Conservation (phyloP, 148 eudicot species). For the Rhododendron williamsianum region DNA sequence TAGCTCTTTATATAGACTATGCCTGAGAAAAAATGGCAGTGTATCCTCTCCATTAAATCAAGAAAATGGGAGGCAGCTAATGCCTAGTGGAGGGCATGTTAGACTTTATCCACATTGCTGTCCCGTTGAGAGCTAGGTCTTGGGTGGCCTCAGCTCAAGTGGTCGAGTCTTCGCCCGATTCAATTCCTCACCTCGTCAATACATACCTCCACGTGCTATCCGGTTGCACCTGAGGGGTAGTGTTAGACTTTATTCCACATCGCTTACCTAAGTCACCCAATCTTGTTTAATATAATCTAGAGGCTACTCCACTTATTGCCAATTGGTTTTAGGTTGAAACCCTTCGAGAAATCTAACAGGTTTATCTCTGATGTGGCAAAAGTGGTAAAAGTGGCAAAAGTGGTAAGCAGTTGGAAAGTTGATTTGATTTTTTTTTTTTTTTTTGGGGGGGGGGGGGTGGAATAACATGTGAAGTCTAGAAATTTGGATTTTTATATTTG, state of each 20-base stretch:
- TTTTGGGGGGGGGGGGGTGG: too few relatives aligned
- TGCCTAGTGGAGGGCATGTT: too few relatives aligned
- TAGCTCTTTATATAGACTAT: background rate
- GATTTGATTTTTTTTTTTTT: background rate
- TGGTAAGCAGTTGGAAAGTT: background rate
- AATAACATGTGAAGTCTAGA: background rate
- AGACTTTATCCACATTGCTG: too few relatives aligned
- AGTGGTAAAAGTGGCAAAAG: background rate
- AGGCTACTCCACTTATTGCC: background rate
- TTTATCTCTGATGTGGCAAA: background rate
- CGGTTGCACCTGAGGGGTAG: background rate
- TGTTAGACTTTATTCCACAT: background rate
- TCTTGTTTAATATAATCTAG: background rate
- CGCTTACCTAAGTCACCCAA: background rate
- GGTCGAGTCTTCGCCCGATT: too few relatives aligned
- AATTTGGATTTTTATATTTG: too few relatives aligned
- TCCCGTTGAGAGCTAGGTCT: too few relatives aligned
- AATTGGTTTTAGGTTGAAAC: background rate
- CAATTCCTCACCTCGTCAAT: background rate
- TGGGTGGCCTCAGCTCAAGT: too few relatives aligned
- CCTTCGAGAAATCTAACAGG: too few relatives aligned
- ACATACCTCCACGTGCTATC: background rate
- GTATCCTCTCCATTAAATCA: background rate
- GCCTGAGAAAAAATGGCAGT: background rate
- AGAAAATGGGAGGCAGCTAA: too few relatives aligned